Conservation (phyloP, 2,329 filamentous ascomycete genomes). For the Diaporthe sp. region DNA sequence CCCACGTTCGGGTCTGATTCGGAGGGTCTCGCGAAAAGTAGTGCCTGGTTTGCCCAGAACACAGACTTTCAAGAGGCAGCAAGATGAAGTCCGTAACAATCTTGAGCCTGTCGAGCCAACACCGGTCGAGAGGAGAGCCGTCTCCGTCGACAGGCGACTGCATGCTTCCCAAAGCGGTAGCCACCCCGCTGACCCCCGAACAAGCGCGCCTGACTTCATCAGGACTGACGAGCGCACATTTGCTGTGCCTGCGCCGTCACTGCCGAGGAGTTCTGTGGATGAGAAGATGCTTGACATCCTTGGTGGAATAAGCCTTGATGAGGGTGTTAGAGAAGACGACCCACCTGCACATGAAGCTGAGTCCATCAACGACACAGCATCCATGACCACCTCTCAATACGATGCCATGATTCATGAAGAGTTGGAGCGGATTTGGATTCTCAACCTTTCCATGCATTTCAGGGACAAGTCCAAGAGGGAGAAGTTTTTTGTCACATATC, state of each 20-base stretch:
- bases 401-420: slow-evolving; percentile 81
- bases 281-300: slow-evolving; percentile 51
- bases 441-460: slow-evolving; percentile 99
- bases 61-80: slow-evolving; percentile 85
- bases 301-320: slow-evolving; percentile 40
- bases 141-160: slow-evolving; percentile 72
- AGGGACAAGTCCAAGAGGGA: slow-evolving; percentile 92
- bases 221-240: slow-evolving; percentile 48
- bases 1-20: slow-evolving; percentile 54
- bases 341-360: slow-evolving; percentile 49
- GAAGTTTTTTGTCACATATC: slow-evolving; percentile 98
- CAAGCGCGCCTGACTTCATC: slow-evolving; percentile 64
- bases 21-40: slow-evolving; percentile 70
- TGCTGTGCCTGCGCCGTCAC: slow-evolving; percentile 46
- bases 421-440: slow-evolving; percentile 90
- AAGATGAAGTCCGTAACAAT: slow-evolving; percentile 83
- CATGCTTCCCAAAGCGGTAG: slow-evolving; percentile 54
- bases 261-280: slow-evolving; percentile 51
- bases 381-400: slow-evolving; percentile 68
- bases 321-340: slow-evolving; percentile 43
- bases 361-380: slow-evolving; percentile 59
- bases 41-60: slow-evolving; percentile 83
- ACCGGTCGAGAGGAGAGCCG: slow-evolving; percentile 77
- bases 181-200: slow-evolving; percentile 57
- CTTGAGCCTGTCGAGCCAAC: slow-evolving; percentile 76